Conservation (phyloP, 345 rosid species). For the Luvunga scandens region DNA sequence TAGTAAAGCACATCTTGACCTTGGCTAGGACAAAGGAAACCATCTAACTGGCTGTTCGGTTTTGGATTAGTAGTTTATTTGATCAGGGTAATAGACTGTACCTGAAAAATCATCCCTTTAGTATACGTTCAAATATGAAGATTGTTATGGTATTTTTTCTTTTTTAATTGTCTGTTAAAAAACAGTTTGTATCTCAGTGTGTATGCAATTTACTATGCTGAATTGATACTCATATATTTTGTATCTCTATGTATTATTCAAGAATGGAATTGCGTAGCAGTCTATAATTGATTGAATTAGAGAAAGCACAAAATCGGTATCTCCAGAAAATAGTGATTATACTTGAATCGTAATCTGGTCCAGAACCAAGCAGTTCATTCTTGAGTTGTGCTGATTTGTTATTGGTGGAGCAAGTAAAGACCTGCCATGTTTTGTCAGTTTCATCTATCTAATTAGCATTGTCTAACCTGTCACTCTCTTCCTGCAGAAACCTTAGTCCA, state of each 20-base stretch:
- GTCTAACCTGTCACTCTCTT: not conserved
- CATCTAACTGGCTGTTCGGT: not conserved
- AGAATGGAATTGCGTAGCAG: not conserved
- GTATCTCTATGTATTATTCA: not conserved
- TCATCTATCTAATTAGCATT: not conserved
- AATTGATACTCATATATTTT: not conserved
- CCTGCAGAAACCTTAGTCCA: conserved; percentile 20
- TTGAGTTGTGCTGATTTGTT: not conserved
- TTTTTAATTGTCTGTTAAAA: not conserved
- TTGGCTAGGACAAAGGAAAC: not conserved
- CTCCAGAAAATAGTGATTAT: not conserved
- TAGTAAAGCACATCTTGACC: not conserved
- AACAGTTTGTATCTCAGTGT: too few relatives aligned
- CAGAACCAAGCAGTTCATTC: not conserved
- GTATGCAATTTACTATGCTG: not conserved
- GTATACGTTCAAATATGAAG: not conserved
- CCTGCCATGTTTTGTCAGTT: not conserved
- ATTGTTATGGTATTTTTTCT: not conserved
- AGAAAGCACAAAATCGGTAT: not conserved
- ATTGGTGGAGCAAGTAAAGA: not conserved
- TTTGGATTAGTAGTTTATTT: not conserved
- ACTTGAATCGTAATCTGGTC: not conserved
- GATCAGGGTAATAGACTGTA: not conserved
- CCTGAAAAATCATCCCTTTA: not conserved
- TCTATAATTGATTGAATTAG: not conserved